Evolutionary conservation across 2,329 filamentous ascomycete genomes (phyloP), one percentile per base, ranked within the genome.

Genomic region (Phialophora chinensis): DNA sequence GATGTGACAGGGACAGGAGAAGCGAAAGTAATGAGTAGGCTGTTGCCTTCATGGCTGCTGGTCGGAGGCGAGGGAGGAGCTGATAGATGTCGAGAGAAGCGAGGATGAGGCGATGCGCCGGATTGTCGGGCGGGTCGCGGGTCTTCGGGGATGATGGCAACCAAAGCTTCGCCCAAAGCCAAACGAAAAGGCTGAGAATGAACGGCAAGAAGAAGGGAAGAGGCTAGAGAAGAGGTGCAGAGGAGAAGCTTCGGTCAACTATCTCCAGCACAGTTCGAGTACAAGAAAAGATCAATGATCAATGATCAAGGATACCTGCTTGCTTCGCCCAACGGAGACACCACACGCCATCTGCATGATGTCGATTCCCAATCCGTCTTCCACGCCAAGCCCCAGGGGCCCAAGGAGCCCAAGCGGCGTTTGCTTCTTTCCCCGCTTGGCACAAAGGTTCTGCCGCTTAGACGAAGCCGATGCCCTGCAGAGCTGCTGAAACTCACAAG

Each of bases 11-110:
- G 25, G 66, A 54, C 12, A 70, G 38, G 49, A 66, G 68, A 27
- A 63, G 17, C 3, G 63, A 65, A 7, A 68, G 31, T 1, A 70
- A 60, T 33, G 63, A 38, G n/a, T 62, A 56, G 14, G 44, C 38
- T 6, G 58, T 25, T 25, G 63, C 33, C 42, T 65, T 70, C 68
- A 70, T 70, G 60, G 56, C 64, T 58, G 23, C 52, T 20, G 23
- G 44, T 27, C 7, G 8, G n/a, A 27, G 58, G 59, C 54, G 47
- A 20, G 25, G 23, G 35, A 62, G 11, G 54, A n/a, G 27, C 11
- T 20, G 35, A 53, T 31, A 57, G 42, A 52, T 23, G 49, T 52
- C 49, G 49, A 52, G n/a, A 29, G 25, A 50, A 52, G 38, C 12
- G 38, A 17, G 38, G 38, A 44, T 44, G 38, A 44, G 38, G 38